Conservation (phyloP, 345 rosid genomes). For the Lenwebbia sp. region DNA sequence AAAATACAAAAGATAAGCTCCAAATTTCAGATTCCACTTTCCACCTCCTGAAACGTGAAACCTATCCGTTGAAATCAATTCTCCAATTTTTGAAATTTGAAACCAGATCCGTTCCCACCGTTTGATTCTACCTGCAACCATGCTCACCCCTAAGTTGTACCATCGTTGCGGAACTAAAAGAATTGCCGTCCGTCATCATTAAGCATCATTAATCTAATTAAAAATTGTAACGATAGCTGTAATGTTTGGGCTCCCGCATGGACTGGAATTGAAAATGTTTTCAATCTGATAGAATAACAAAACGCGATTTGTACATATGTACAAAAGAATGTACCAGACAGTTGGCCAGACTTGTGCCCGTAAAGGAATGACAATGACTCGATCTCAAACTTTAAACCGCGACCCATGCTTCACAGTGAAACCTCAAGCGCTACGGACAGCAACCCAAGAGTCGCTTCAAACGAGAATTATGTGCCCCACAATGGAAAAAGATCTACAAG, state of each 20-base stretch:
- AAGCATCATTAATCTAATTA: not conserved
- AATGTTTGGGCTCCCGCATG: not conserved
- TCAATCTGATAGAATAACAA: not conserved
- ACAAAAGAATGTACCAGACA: not conserved
- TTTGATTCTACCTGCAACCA: too few relatives aligned
- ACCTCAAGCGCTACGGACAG: not conserved
- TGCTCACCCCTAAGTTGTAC: not conserved
- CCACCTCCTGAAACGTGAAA: too few relatives aligned
- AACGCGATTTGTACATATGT: not conserved
- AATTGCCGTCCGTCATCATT: not conserved
- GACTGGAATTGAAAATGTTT: not conserved
- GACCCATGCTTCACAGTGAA: not conserved
- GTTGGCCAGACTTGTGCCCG: not conserved
- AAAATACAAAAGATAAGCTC: too few relatives aligned
- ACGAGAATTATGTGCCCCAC: not conserved
- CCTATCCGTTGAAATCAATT: too few relatives aligned
- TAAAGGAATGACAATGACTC: not conserved
- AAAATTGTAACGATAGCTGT: not conserved
- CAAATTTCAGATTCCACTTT: too few relatives aligned
- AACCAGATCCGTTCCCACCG: too few relatives aligned
- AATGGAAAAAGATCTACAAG: not conserved
- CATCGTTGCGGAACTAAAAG: not conserved
- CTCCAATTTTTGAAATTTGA: too few relatives aligned
- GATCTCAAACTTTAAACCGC: not conserved
- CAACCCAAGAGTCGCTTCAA: not conserved